Evolutionary conservation across 192 early-diverging fungal genomes (phyloP), one percentile per base, ranked within the genome.

Genomic region (Chytriomyces sp.): DNA sequence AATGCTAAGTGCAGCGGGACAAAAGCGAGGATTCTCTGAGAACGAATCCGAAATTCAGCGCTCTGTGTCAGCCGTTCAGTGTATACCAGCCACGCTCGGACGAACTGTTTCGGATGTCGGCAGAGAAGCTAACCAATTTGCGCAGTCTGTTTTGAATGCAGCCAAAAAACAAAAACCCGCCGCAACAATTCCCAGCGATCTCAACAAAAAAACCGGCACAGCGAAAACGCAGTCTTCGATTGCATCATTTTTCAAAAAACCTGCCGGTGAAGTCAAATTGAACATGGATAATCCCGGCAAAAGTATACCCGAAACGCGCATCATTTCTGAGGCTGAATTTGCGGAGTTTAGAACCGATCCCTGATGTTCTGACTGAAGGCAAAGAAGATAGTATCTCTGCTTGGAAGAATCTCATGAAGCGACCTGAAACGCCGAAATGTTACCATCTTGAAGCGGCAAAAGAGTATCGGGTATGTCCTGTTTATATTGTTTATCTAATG

Each of bases 361-460:
- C 44, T 9, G 13, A 26, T 48, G 23, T 26, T 64, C 13, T 4
- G 4, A 26, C 6, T 23, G n/a, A 64, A 26, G 10, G n/a, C 9
- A 70, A 70, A 57, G 45, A 48, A n/a, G 28, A 53, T 3, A 70
- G 69, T 16, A 78, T 82, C 3, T 67, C 78, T 8, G 82, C 87
- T 74, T 93, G 92, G 92, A 86, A 86, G 43, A 79, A 77, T 5
- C 72, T 93, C 7, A 83, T 94, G 64, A 75, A 75, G 13, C 83
- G 82, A 6, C 81, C 72, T 2, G 63, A 69, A 20, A 65, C 82
- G 18, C 93, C 93, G 5, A 84, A 79, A 43, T 94, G 93, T 77
- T 82, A 82, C 59, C 93, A 94, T 73, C 81, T 81, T 45, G 91
- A 89, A 65, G 83, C 85, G 18, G 85, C 87, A 26, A 92, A 91